Evolutionary conservation across 345 rosid species (phyloP).

Genomic region (Lepidium aucheri): DNA sequence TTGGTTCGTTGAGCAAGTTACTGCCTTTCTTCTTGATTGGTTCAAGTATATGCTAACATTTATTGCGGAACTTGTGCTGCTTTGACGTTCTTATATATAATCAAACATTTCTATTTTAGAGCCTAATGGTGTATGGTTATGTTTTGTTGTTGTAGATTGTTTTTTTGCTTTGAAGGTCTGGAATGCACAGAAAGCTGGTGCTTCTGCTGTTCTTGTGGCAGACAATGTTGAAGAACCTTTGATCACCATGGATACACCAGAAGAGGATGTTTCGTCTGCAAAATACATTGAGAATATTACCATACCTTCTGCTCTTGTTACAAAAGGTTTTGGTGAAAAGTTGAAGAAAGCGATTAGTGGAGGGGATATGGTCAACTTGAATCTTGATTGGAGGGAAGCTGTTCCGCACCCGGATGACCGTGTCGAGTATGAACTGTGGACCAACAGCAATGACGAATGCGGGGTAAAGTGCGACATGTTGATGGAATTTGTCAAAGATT

Average conservation of each 20-base stretch:
- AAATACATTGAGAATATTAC: slow-evolving; percentile 85
- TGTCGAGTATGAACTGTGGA: slow-evolving; percentile 91
- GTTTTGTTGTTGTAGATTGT: slow-evolving; percentile 50
- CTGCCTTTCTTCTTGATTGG: neutral
- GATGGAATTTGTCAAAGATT: slow-evolving; percentile 80
- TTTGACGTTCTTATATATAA: slow-evolving; percentile 21
- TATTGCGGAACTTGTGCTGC: slow-evolving; percentile 44
- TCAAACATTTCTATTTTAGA: slow-evolving; percentile 39
- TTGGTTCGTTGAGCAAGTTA: neutral
- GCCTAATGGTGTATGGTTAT: neutral
- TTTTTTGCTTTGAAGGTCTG: slow-evolving; percentile 92
- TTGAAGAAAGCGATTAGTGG: slow-evolving; percentile 60
- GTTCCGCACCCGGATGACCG: slow-evolving; percentile 98
- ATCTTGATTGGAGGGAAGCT: slow-evolving; percentile 98
- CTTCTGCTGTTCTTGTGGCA: slow-evolving; percentile 93
- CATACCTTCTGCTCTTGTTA: slow-evolving; percentile 90
- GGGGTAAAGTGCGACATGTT: slow-evolving; percentile 89
- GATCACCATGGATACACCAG: slow-evolving; percentile 93
- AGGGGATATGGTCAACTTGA: slow-evolving; percentile 86
- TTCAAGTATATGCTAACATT: slow-evolving; percentile 31
- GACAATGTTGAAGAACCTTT: slow-evolving; percentile 76
- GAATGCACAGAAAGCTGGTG: slow-evolving; percentile 96
- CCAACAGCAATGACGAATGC: slow-evolving; percentile 93
- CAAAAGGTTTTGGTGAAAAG: slow-evolving; percentile 60
- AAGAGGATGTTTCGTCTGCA: slow-evolving; percentile 54